Evolutionary conservation across 164 flowering plant genomes (phyloP), one percentile per base, ranked within the genome.

Genomic region (Stephania japonica): DNA sequence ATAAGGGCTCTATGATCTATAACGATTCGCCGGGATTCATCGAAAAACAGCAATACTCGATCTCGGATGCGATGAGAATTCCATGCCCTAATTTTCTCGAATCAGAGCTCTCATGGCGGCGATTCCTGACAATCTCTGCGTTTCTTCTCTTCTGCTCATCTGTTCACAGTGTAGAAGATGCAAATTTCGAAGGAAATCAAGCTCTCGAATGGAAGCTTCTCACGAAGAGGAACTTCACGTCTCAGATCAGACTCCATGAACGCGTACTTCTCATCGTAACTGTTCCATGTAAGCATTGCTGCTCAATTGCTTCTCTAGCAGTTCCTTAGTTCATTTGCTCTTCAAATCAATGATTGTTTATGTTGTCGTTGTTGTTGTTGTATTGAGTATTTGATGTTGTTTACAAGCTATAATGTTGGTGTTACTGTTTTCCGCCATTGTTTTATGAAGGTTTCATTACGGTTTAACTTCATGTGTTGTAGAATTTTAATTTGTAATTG

Each of bases 181-280:
- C 13, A 12, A 70, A 50, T 53, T 69, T 78, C 1, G 65, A 72
- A 19, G 65, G 59, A 63, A 74, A 73, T 47, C 27, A 72, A 6
- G 70, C 71, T 18, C 68, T 73, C 65, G 70, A 84, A 81, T 89
- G 93, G 91, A 79, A 84, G 80, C 75, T 78, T 41, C 85, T 89
- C 67, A 82, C 89, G 19, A 79, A 81, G 72, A 75, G 25, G 13
- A 89, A 89, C 76, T 87, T 84, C 76, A 86, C 91, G 65, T 81
- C 89, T 32, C 81, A 87, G 81, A 86, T 86, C 75, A 81, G 82
- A 8, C 77, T 75, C 75, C 82, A 86, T 61, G 84, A 82, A 13
- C 82, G 79, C 76, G 49, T 86, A 32, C 80, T 89, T 16, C 83
- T 89, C 49, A 14, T 89, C 25, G 80, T 89, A 77, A 86, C 93